These are phyloP conservation scores for Pelagophyceae sp. DNA, from an alignment of 352 stramenopile species.

Conservation along the genomic window DNA sequence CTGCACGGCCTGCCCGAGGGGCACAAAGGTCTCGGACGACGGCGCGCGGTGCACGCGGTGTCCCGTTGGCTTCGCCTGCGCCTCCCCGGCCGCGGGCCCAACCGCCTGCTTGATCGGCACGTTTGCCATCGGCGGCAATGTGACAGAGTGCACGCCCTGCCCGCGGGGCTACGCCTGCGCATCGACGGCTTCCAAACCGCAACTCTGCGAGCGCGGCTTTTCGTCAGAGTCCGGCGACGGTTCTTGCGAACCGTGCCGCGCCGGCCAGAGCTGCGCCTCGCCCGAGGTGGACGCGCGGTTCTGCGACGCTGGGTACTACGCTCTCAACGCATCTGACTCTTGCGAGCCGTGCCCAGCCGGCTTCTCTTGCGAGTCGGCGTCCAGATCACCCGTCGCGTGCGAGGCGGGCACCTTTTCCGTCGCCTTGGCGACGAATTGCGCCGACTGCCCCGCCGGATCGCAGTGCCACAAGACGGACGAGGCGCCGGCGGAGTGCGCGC, in stretches of 20 bases:
- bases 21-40: constrained; percentile 32
- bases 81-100: constrained; percentile 45
- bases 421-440: constrained; percentile 44
- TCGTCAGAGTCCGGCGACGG: not conserved
- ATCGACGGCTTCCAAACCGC: constrained; percentile 14
- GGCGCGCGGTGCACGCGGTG: too few relatives aligned
- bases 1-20: constrained; percentile 40
- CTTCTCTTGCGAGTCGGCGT: constrained; percentile 54
- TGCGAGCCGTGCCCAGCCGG: constrained; percentile 64
- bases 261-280: not conserved
- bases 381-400: constrained; percentile 15
- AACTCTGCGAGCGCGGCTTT: constrained; percentile 53
- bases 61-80: constrained; percentile 55
- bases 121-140: constrained; percentile 25
- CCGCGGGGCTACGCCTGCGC: constrained; percentile 64
- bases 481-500: constrained; percentile 36
- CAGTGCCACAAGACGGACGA: constrained; percentile 30
- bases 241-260: not conserved
- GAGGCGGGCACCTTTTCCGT: constrained; percentile 45
- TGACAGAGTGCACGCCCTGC: constrained; percentile 56
- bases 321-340: constrained; percentile 39
- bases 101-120: not conserved
- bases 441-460: constrained; percentile 62
- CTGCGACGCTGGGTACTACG: constrained; percentile 39
- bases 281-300: not conserved